phyloP scores from a whole-genome alignment of 1,139 yeast genomes.

The Blastobotrys petasosporus region DNA sequence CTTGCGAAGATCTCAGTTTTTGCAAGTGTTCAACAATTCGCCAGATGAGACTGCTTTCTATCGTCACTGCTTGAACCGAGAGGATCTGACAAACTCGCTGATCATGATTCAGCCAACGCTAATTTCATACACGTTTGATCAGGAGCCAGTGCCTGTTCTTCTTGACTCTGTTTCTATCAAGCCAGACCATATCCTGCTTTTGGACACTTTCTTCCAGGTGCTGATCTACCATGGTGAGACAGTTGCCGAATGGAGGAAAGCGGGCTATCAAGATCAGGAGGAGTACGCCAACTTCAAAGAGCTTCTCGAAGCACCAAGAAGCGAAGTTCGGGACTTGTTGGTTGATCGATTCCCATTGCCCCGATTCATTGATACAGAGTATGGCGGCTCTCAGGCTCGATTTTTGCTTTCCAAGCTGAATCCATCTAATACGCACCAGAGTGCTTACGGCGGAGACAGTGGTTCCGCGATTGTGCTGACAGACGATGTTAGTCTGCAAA shows the following conservation, averaged over 20 bases:
- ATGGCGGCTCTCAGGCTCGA: conserved; percentile 97
- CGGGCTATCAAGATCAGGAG: conserved; percentile 86
- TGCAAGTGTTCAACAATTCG: conserved; percentile 94
- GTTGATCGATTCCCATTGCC: conserved; percentile 96
- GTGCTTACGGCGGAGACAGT: conserved; percentile 43
- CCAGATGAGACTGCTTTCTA: conserved; percentile 99
- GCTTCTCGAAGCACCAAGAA: conserved; percentile 81
- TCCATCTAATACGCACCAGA: conserved; percentile 80
- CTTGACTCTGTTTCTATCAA: conserved; percentile 89
- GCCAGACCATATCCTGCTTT: conserved; percentile 77
- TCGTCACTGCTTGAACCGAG: conserved; percentile 85
- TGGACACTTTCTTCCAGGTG: conserved; percentile 95
- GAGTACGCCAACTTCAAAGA: conserved; percentile 85
- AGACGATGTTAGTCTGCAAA: conserved; percentile 89
- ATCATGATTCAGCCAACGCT: conserved; percentile 96
- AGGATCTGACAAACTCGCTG: conserved; percentile 88
- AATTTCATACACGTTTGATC: conserved; percentile 77
- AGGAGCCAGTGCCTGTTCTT: conserved; percentile 81
- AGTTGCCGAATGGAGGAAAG: conserved; percentile 93
- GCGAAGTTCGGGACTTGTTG: conserved; percentile 86
- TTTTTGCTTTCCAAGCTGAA: conserved; percentile 89
- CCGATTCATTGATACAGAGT: conserved; percentile 92
- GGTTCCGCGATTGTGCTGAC: conserved; percentile 81
- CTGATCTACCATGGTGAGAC: conserved; percentile 93
- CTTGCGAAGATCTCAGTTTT: conserved; percentile 91